Conservation (phyloP, 176 grass and related monocot species). For the Zea luxurians region DNA sequence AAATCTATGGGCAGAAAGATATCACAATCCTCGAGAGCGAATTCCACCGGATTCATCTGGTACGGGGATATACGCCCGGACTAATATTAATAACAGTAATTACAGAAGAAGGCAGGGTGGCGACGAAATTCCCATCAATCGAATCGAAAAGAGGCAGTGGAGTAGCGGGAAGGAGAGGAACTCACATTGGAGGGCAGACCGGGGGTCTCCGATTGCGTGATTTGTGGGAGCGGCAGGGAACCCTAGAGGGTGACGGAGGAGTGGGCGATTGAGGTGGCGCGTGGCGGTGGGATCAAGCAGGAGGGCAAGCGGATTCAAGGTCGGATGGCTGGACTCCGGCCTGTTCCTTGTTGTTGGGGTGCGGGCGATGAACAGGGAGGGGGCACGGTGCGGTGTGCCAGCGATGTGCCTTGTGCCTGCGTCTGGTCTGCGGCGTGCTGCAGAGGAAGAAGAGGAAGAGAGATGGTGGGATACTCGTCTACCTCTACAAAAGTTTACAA, state of each 20-base stretch:
- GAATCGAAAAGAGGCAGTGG: background rate
- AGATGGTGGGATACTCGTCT: too few relatives aligned
- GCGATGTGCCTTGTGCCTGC: too few relatives aligned
- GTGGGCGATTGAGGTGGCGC: background rate
- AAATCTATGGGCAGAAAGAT: background rate
- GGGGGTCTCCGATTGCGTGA: slow-evolving; percentile 18
- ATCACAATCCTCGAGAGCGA: background rate
- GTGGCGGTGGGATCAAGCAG: background rate
- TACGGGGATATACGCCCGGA: background rate
- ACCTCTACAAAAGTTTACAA: too few relatives aligned
- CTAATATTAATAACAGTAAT: background rate
- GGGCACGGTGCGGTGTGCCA: too few relatives aligned
- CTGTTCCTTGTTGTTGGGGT: background rate
- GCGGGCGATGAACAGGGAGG: too few relatives aligned
- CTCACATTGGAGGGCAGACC: slow-evolving; percentile 42
- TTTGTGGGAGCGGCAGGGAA: background rate
- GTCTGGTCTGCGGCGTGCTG: too few relatives aligned
- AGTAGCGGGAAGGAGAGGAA: background rate
- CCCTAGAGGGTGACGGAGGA: background rate
- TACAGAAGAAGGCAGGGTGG: too few relatives aligned
- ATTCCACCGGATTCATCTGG: background rate
- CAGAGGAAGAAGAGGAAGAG: too few relatives aligned
- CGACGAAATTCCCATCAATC: slow-evolving; percentile 20
- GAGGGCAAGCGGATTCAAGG: background rate
- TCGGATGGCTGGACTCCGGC: background rate